These are phyloP conservation scores for Melastoma malabathricum DNA, from an alignment of 345 rosid species.

Conservation along the genomic window DNA sequence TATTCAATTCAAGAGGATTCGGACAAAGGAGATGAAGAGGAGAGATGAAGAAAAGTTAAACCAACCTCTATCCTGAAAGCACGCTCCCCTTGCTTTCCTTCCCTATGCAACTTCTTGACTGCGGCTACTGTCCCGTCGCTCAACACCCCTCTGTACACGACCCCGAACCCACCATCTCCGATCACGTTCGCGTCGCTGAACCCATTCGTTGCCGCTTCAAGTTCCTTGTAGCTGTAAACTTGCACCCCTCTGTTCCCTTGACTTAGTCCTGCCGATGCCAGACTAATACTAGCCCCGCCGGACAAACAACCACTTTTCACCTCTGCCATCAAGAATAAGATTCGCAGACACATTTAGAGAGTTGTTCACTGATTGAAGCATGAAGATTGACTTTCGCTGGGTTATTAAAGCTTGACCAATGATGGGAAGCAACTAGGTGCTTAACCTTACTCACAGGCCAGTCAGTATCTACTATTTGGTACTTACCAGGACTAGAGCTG, in stretches of 20 bases:
- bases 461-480: not conserved
- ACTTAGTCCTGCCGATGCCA: too few relatives aligned
- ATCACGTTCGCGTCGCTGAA: slow-evolving; percentile 57
- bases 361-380: too few relatives aligned
- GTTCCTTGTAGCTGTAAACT: slow-evolving; percentile 74
- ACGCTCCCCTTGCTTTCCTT: slow-evolving; percentile 64
- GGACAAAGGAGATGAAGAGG: slow-evolving; percentile 3
- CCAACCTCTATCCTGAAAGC: slow-evolving; percentile 78
- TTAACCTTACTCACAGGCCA: too few relatives aligned
- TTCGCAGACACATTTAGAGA: too few relatives aligned
- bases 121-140: slow-evolving; percentile 72
- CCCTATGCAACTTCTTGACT: slow-evolving; percentile 49
- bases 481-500: slow-evolving; percentile 66
- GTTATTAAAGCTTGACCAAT: too few relatives aligned
- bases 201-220: slow-evolving; percentile 49
- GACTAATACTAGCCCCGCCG: too few relatives aligned
- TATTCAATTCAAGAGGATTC: not conserved
- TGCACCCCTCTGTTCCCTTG: slow-evolving; percentile 33
- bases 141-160: slow-evolving; percentile 55
- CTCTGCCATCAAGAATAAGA: too few relatives aligned
- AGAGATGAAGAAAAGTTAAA: slow-evolving; percentile 6
- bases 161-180: slow-evolving; percentile 50
- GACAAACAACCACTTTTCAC: too few relatives aligned
- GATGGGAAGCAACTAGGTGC: too few relatives aligned
- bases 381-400: too few relatives aligned